A percentile compares a stretch with the other conserved stretches of the same genome.
Evolutionary conservation across 192 early-diverging fungal species (phyloP).

Genomic region (Coemansia reversa): DNA sequence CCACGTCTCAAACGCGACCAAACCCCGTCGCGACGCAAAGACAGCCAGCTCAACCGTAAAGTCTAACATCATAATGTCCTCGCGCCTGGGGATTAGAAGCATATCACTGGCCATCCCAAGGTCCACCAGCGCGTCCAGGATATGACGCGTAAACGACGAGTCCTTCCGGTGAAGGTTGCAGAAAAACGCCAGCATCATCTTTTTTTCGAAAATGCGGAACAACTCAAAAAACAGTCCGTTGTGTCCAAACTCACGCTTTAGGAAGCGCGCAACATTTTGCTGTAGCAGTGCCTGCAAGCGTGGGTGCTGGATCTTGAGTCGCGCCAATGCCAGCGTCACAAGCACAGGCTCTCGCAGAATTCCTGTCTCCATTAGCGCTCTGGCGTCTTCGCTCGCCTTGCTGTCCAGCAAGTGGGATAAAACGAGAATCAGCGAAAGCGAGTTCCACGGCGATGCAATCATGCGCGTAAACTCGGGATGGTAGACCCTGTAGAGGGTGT

Average conservation of each 20-base stretch:
- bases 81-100: constrained; percentile 47
- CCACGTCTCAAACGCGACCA: constrained; percentile 54
- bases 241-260: constrained; percentile 41
- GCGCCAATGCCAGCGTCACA: constrained; percentile 47
- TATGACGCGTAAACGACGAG: constrained; percentile 29
- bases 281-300: constrained; percentile 51
- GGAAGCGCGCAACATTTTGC: constrained; percentile 50
- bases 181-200: constrained; percentile 49
- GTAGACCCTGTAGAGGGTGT: constrained; percentile 48
- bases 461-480: constrained; percentile 46
- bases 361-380: constrained; percentile 41
- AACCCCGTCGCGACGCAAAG: constrained; percentile 50
- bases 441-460: constrained; percentile 53
- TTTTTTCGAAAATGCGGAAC: constrained; percentile 52
- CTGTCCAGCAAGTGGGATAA: constrained; percentile 51
- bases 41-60: constrained; percentile 56
- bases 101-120: constrained; percentile 48
- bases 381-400: constrained; percentile 45
- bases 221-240: constrained; percentile 53
- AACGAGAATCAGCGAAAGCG: constrained; percentile 50
- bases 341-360: constrained; percentile 49
- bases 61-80: constrained; percentile 54
- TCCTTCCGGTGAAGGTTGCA: constrained; percentile 55
- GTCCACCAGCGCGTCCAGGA: constrained; percentile 43
- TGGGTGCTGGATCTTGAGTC: constrained; percentile 56